phyloP scores from a whole-genome alignment of 2,329 filamentous ascomycete genomes.

The Talaromyces sp. region DNA sequence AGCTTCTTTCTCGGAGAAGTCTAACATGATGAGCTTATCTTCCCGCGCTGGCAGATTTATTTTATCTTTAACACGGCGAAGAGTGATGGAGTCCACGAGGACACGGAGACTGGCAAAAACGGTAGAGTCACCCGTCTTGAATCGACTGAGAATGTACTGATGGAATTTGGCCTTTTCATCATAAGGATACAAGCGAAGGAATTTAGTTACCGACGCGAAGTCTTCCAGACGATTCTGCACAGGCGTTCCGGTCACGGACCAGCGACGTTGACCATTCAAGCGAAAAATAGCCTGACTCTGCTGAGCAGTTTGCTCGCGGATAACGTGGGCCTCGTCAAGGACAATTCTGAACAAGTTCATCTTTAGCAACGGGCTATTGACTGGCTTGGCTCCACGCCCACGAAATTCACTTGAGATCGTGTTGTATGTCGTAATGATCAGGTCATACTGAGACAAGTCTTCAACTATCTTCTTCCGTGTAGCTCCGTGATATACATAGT shows the following conservation, averaged over 20 bases:
- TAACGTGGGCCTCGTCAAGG: conserved; percentile 90
- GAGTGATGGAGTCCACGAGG: conserved; percentile 88
- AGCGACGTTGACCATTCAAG: conserved; percentile 74
- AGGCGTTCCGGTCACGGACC: conserved; percentile 96
- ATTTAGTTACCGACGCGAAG: conserved; percentile 78
- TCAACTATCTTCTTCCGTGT: conserved; percentile 66
- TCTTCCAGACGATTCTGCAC: conserved; percentile 93
- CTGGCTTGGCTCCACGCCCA: conserved; percentile 59
- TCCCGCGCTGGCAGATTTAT: conserved; percentile 73
- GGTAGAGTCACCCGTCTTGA: conserved; percentile 79
- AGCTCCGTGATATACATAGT: conserved; percentile 82
- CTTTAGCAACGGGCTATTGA: conserved; percentile 61
- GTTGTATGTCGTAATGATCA: conserved; percentile 90
- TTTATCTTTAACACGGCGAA: conserved; percentile 86
- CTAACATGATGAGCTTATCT: conserved; percentile 68
- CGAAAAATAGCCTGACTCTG: conserved; percentile 82
- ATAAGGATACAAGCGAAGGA: conserved; percentile 80
- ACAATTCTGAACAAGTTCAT: conserved; percentile 93
- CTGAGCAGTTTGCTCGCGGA: conserved; percentile 76
- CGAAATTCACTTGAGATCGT: conserved; percentile 77
- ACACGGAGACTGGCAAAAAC: conserved; percentile 78
- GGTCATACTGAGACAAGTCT: conserved; percentile 68
- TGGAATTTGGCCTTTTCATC: conserved; percentile 72
- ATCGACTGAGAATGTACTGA: conserved; percentile 75
- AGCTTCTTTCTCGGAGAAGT: conserved; percentile 72